These are phyloP conservation scores for Venustampulla echinocandica DNA, from an alignment of 495 filamentous ascomycete species.

Conservation along the genomic window DNA sequence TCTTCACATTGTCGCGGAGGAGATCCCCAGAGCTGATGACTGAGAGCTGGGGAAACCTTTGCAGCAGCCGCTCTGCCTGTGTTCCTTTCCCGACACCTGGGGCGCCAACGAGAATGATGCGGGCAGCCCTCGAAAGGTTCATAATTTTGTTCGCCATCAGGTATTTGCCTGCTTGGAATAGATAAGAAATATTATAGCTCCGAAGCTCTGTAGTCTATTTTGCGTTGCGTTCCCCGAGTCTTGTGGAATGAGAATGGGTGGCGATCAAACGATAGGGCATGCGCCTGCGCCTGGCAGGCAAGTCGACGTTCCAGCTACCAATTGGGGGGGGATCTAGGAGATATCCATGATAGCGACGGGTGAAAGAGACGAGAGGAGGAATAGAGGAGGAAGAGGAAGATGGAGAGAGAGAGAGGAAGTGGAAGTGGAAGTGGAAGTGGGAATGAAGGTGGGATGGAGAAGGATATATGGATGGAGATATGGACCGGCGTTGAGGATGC, in stretches of 20 bases:
- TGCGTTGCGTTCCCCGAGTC: too few species aligned
- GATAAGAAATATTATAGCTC: constrained; percentile 1
- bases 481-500: background rate
- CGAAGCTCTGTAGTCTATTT: constrained; percentile 8
- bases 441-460: too few species aligned
- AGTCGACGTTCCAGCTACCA: background rate
- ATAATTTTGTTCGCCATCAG: constrained; percentile 23
- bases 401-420: background rate
- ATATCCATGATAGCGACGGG: constrained; percentile 24
- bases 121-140: constrained; percentile 72
- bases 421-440: constrained; percentile 1
- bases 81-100: constrained; percentile 93
- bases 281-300: constrained; percentile 16
- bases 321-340: constrained; percentile 5
- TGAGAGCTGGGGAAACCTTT: constrained; percentile 79
- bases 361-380: background rate
- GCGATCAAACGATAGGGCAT: background rate
- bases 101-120: constrained; percentile 92
- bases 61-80: constrained; percentile 78
- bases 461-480: background rate
- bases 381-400: background rate
- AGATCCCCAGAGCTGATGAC: constrained; percentile 92
- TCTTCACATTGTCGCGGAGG: constrained; percentile 83
- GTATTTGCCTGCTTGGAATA: background rate
- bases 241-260: background rate